Base-by-base conservation (phyloP, 169 alveolate genomes). In the Toxoplasma gondii region DNA sequence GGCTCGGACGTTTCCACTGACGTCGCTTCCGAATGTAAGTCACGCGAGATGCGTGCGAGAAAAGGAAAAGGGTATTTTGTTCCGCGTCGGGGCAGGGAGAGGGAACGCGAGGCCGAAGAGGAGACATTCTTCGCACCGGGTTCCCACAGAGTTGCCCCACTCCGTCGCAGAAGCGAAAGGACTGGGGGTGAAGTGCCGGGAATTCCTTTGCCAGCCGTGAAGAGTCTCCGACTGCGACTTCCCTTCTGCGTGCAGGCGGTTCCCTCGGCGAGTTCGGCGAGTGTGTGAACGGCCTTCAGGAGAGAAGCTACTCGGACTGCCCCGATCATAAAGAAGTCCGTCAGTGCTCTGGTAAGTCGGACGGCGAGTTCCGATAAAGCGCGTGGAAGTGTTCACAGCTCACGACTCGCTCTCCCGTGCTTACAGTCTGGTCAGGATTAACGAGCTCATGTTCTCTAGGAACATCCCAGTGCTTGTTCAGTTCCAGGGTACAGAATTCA, bases 321-420 rank as follows among this genome's bases (percentile, higher is more conserved):
- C 94, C 94, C 4, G 84, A 91, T n/a, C 80, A 53, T 7, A 44
- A 31, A 10, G 94, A 91, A 34, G 64, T 44, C 36, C 67, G 82
- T 19, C 69, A 69, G 1, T 91, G 94, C 83, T 54, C 43, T 64
- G 43, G 94, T 91, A 58, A 45, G 94, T 19, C 10, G 53, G n/a
- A n/a, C n/a, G n/a, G n/a, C n/a, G n/a, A n/a, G n/a, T n/a, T n/a
- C n/a, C n/a, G n/a, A n/a, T n/a, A n/a, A n/a, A n/a, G n/a, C n/a
- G n/a, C n/a, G n/a, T n/a, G n/a, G n/a, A n/a, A n/a, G n/a, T n/a
- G n/a, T n/a, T n/a, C n/a, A n/a, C n/a, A n/a, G n/a, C n/a, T n/a
- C 31, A 27, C 10, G 44, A 36, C 43, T n/a, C 12, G 41, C 29
- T 34, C 0, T 69, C 29, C 41, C 7, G 10, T 24, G 78, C 78